phyloP scores from a whole-genome alignment of 2,329 filamentous ascomycete genomes.

The Dothiorella sarmentorum region DNA sequence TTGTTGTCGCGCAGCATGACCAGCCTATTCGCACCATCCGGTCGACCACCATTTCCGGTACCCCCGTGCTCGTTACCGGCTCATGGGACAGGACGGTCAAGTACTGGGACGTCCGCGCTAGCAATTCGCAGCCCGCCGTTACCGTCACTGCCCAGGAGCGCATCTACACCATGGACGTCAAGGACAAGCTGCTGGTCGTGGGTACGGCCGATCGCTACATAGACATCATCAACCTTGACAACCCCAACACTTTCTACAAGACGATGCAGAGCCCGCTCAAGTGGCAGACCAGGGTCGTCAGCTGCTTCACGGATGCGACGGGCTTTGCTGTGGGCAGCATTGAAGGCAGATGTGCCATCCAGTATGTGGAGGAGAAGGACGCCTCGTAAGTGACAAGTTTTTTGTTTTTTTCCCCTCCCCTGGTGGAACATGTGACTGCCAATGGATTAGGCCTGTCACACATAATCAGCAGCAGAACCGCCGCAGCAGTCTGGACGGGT shows the following conservation, averaged over 20 bases:
- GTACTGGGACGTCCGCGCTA: slow-evolving; percentile 73
- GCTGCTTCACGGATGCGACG: slow-evolving; percentile 86
- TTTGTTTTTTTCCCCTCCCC: not conserved
- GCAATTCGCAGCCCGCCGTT: slow-evolving; percentile 59
- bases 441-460: slow-evolving; percentile 10
- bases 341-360: slow-evolving; percentile 94
- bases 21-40: slow-evolving; percentile 76
- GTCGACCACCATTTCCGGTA: slow-evolving; percentile 56
- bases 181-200: slow-evolving; percentile 81
- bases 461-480: not conserved
- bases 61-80: slow-evolving; percentile 84
- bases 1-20: slow-evolving; percentile 80
- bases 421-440: not conserved
- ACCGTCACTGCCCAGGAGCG: slow-evolving; percentile 69
- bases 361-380: slow-evolving; percentile 97
- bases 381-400: slow-evolving; percentile 49
- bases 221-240: slow-evolving; percentile 86
- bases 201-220: slow-evolving; percentile 95
- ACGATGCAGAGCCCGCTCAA: slow-evolving; percentile 93
- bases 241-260: slow-evolving; percentile 92
- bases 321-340: slow-evolving; percentile 96
- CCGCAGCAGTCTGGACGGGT: not conserved
- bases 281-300: slow-evolving; percentile 95
- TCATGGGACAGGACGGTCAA: slow-evolving; percentile 90
- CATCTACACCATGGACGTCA: slow-evolving; percentile 88